A percentile compares a stretch with the other conserved stretches of the same genome.
Evolutionary conservation across 1,139 yeast genomes (phyloP).

Genomic region (Geotrichum klebahnii): DNA sequence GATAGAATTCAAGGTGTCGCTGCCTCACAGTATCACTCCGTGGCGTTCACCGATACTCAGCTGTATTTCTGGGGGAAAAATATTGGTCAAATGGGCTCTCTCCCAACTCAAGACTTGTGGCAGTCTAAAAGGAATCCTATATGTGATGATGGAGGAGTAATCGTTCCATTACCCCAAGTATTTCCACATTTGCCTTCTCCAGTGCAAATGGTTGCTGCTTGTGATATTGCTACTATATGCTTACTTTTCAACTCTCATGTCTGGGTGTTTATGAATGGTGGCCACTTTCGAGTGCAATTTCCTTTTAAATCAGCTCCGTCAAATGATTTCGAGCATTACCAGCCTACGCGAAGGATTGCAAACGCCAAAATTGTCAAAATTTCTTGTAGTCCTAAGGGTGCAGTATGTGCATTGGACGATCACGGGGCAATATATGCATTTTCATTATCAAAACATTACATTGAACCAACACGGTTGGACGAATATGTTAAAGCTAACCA

Average conservation of each 20-base stretch:
- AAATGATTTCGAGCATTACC: slow-evolving; percentile 26
- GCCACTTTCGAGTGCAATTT: slow-evolving; percentile 41
- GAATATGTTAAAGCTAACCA: slow-evolving; percentile 13
- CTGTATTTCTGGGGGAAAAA: slow-evolving; percentile 77
- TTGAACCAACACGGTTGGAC: slow-evolving; percentile 10
- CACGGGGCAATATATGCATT: slow-evolving; percentile 37
- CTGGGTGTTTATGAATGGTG: slow-evolving; percentile 57
- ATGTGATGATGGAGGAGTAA: slow-evolving; percentile 26
- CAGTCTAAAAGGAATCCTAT: slow-evolving; percentile 15
- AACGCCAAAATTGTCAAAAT: slow-evolving; percentile 26
- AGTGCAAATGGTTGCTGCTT: slow-evolving; percentile 55
- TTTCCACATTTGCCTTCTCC: slow-evolving; percentile 19
- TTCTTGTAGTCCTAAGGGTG: slow-evolving; percentile 29
- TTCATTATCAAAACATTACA: slow-evolving; percentile 22
- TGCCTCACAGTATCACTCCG: slow-evolving; percentile 70
- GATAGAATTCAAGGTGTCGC: slow-evolving; percentile 50
- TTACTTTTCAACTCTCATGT: slow-evolving; percentile 58
- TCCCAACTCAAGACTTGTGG: slow-evolving; percentile 21
- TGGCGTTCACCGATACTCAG: slow-evolving; percentile 53
- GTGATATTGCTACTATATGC: slow-evolving; percentile 69
- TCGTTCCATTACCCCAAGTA: slow-evolving; percentile 15
- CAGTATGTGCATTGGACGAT: slow-evolving; percentile 34
- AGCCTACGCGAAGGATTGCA: slow-evolving; percentile 17
- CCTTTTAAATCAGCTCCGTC: slow-evolving; percentile 15
- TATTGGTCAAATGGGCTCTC: slow-evolving; percentile 79